A percentile compares a stretch with the other conserved stretches of the same genome.
phyloP scores from a whole-genome alignment of 306 rosid genomes.

The Astragalus membranaceus region DNA sequence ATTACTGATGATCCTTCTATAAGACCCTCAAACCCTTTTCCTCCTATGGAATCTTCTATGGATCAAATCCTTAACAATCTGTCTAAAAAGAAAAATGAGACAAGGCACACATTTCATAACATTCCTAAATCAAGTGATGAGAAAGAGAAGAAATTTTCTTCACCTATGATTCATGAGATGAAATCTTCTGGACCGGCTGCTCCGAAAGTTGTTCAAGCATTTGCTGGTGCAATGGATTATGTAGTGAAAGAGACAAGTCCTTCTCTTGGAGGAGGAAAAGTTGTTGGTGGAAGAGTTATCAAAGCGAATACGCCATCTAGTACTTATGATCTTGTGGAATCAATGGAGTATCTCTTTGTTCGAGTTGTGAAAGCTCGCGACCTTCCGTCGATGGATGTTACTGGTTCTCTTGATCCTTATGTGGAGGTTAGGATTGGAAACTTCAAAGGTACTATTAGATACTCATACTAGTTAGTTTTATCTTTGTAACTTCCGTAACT shows the following conservation, averaged over 20 bases:
- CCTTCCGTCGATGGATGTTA: slow-evolving; percentile 73
- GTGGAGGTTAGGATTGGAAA: slow-evolving; percentile 84
- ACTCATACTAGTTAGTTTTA: too few species aligned
- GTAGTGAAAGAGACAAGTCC: slow-evolving; percentile 77
- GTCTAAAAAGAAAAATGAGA: slow-evolving; percentile 40
- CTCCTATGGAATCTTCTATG: slow-evolving; percentile 49
- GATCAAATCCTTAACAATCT: slow-evolving; percentile 25
- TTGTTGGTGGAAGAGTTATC: slow-evolving; percentile 62
- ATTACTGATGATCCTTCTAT: slow-evolving; percentile 63
- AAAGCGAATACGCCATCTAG: slow-evolving; percentile 37
- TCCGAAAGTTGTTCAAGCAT: slow-evolving; percentile 34
- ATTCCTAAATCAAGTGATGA: slow-evolving; percentile 42
- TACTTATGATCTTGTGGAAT: slow-evolving; percentile 85
- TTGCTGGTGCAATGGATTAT: slow-evolving; percentile 49
- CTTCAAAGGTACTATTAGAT: slow-evolving; percentile 41
- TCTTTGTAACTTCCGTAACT: too few species aligned
- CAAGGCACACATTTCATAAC: slow-evolving; percentile 50
- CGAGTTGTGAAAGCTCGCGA: slow-evolving; percentile 91
- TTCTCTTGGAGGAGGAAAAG: slow-evolving; percentile 76
- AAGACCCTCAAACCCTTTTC: slow-evolving; percentile 64
- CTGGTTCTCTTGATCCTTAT: slow-evolving; percentile 90
- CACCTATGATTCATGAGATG: slow-evolving; percentile 55
- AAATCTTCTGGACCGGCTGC: slow-evolving; percentile 45
- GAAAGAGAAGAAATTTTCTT: slow-evolving; percentile 21
- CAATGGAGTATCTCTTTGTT: slow-evolving; percentile 68